Base-by-base conservation (phyloP, 805 yeast species). In the Saccharomycopsis guyanensis region DNA sequence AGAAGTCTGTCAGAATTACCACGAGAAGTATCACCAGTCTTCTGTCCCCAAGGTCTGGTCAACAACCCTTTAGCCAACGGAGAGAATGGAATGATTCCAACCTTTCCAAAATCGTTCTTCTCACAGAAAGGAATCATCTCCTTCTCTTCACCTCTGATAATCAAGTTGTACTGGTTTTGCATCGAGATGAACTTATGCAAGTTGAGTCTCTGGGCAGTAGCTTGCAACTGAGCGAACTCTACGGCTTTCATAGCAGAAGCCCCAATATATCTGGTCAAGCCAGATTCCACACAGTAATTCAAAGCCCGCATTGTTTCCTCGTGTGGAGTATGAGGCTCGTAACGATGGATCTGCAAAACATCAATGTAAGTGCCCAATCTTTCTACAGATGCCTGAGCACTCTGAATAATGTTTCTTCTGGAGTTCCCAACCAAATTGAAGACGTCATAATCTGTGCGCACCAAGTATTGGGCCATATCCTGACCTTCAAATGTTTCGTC, bases 121-220 rank as follows among this genome's bases (percentile, higher is more conserved):
- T 71, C 61, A 51, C 82, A 75, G 57, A 64, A 80, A 22, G 73
- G 75, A 49, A 69, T 73, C 70, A 78, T 64, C 56, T 80, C 86
- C 15, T 77, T 62, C 57, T 80, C 86, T 46, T 79, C 85, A 56
- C 79, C 84, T n/a, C 86, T 64, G 53, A 74, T 66, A 3, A 78
- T 43, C 51, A 79, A 62, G 55, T 76, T 78, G 60, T 78, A 76
- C 56, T 63, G 71, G 51, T 72, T 72, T 60, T 80, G 85, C 74
- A 78, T 72, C 16, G 73, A 64, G 45, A 80, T 67, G 52, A 80
- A 80, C 57, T 76, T 77, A 51, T 66, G 65, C 80, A 80, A 80
- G 29, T 71, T 71, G 52, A 70, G 52, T 56, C 66, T 66, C 46
- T 79, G 82, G 2, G 86, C 86, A 46, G 69, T 60, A 49, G 59